Evolutionary conservation across 75 land plant genomes (phyloP).

Genomic region (Selaginella tamariscina): DNA sequence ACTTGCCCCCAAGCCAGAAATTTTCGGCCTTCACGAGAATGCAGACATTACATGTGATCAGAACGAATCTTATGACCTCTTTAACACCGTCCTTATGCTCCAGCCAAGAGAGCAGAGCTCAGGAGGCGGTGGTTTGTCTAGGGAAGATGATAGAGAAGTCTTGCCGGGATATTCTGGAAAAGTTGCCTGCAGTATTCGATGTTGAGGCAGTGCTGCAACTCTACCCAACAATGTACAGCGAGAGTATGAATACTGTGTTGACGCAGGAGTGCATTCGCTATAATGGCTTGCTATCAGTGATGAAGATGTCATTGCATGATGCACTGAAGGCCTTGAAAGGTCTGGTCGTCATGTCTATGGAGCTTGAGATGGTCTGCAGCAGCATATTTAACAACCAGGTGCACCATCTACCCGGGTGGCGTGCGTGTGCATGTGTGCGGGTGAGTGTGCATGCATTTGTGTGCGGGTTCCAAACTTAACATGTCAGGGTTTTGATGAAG

Average conservation of each 20-base stretch:
- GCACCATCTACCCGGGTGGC: background rate
- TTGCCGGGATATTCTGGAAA: conserved; percentile 19
- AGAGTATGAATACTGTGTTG: conserved; percentile 33
- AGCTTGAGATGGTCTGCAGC: conserved; percentile 27
- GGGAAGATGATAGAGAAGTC: conserved; percentile 25
- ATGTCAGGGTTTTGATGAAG: conserved; percentile 8
- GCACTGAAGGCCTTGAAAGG: conserved; percentile 30
- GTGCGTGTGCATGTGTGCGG: too few species aligned
- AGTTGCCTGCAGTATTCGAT: conserved; percentile 18
- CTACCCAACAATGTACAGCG: conserved; percentile 34
- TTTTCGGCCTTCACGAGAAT: conserved; percentile 36
- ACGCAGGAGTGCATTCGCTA: conserved; percentile 35
- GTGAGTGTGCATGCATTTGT: too few species aligned
- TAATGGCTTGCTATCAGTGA: conserved; percentile 21
- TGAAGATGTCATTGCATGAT: conserved; percentile 21
- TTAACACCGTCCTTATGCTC: conserved; percentile 19
- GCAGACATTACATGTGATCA: conserved; percentile 38
- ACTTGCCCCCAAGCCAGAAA: conserved; percentile 30
- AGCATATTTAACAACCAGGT: conserved; percentile 33
- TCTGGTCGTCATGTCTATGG: conserved; percentile 29
- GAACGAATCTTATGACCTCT: conserved; percentile 31
- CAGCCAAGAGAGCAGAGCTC: conserved; percentile 27
- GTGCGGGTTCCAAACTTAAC: too few species aligned
- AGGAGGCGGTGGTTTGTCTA: conserved; percentile 24
- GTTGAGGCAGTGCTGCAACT: conserved; percentile 17